Conservation (phyloP, 192 early-diverging fungal genomes). For the Backusella westeae region DNA sequence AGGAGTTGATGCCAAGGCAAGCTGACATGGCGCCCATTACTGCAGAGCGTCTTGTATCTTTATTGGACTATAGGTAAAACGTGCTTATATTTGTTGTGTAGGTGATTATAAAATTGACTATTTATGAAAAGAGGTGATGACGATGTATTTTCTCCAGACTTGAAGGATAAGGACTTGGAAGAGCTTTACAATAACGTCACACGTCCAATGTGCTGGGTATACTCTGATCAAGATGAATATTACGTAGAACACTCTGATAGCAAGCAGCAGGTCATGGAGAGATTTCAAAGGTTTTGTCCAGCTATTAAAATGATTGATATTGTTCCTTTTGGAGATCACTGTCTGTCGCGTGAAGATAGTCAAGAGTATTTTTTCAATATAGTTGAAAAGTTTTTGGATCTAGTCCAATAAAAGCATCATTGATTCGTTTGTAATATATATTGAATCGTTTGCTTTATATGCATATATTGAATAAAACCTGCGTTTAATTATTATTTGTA, state of each 20-base stretch:
- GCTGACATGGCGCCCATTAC: constrained; percentile 36
- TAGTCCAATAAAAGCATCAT: background rate
- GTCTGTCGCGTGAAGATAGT: background rate
- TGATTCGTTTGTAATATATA: background rate
- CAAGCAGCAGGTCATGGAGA: constrained; percentile 4
- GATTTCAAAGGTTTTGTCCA: constrained; percentile 6
- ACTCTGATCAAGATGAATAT: constrained; percentile 12
- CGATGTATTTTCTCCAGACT: constrained; percentile 24
- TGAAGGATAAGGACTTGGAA: constrained; percentile 5
- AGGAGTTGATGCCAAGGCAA: constrained; percentile 37
- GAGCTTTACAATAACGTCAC: background rate
- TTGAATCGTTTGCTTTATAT: too few species aligned
- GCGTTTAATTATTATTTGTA: too few species aligned
- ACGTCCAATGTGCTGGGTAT: constrained; percentile 5
- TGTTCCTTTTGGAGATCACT: constrained; percentile 14
- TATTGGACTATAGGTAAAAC: constrained; percentile 35
- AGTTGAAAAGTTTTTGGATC: constrained; percentile 1
- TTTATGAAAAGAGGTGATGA: constrained; percentile 20
- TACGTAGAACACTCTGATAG: background rate
- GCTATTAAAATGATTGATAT: constrained; percentile 6
- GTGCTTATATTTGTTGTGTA: background rate
- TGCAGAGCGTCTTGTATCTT: constrained; percentile 36
- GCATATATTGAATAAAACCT: too few species aligned
- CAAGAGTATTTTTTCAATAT: background rate
- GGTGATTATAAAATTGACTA: background rate